Conservation (phyloP, 2,329 filamentous ascomycete species). For the Ophiostoma triangulosporum region DNA sequence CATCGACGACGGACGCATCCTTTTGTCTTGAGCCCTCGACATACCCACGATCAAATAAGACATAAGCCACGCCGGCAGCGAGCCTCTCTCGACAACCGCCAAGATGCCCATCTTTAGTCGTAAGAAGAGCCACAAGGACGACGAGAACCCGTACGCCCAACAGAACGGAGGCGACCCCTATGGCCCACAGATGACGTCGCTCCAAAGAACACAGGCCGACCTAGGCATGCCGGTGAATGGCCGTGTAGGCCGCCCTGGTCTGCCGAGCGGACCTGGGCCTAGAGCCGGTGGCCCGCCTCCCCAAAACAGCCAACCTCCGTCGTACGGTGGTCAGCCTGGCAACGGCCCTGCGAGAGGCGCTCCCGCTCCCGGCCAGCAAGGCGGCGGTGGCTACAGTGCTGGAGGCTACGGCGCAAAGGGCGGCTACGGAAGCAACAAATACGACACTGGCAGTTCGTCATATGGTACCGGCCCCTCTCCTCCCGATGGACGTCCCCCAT, state of each 20-base stretch:
- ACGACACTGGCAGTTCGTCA: constrained; percentile 25
- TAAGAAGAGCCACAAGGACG: constrained; percentile 32
- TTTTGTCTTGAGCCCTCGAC: background rate
- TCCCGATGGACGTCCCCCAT: constrained; percentile 10
- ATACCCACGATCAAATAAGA: background rate
- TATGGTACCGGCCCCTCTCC: constrained; percentile 6
- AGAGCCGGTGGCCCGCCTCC: constrained; percentile 22
- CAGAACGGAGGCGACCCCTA: constrained; percentile 37
- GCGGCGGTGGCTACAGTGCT: constrained; percentile 15
- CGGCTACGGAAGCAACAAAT: constrained; percentile 41
- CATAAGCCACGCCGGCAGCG: background rate
- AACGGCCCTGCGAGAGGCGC: constrained; percentile 7
- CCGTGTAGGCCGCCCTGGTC: constrained; percentile 19
- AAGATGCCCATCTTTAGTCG: constrained; percentile 29
- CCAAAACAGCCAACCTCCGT: constrained; percentile 4
- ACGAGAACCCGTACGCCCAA: constrained; percentile 46
- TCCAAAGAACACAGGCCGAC: constrained; percentile 25
- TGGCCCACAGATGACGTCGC: constrained; percentile 34
- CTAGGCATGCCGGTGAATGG: constrained; percentile 2
- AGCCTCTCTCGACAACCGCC: background rate
- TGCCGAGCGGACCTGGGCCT: constrained; percentile 25
- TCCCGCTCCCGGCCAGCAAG: constrained; percentile 8
- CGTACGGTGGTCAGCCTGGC: background rate
- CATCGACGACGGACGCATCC: background rate
- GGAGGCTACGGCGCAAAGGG: constrained; percentile 37